Evolutionary conservation across 345 rosid species (phyloP).

Genomic region (Psidium guajava): DNA sequence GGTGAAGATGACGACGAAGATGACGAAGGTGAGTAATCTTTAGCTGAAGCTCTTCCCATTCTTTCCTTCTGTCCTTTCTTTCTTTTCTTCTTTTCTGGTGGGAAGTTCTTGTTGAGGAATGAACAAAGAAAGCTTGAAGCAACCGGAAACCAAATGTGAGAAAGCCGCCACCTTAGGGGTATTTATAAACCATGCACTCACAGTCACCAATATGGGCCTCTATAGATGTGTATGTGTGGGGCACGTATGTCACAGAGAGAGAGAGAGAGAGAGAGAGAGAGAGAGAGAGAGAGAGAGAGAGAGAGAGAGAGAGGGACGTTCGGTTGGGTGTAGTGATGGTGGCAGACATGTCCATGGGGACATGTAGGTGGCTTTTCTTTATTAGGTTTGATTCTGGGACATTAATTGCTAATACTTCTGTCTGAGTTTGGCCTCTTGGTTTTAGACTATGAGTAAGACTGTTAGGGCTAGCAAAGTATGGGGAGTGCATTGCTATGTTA

Average conservation of each 20-base stretch:
- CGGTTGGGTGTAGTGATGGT: slow-evolving; percentile 12
- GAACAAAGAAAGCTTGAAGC: neutral
- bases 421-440: neutral
- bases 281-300: neutral
- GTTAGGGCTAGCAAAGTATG: neutral
- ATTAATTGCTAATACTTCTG: neutral
- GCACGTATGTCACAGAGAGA: slow-evolving; percentile 1
- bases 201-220: neutral
- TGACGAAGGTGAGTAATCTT: neutral
- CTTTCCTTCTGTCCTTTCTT: neutral
- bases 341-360: slow-evolving; percentile 25
- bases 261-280: neutral
- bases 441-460: neutral
- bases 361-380: neutral
- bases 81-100: neutral
- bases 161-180: slow-evolving; percentile 8
- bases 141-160: neutral
- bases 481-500: neutral
- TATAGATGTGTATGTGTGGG: neutral
- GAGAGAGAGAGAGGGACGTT: neutral
- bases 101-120: neutral
- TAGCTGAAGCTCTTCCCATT: neutral
- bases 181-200: neutral
- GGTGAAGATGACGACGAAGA: neutral
- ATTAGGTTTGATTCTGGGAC: neutral